These are phyloP conservation scores for Biscogniauxia marginata DNA, from an alignment of 2,329 filamentous ascomycete genomes.

Conservation along the genomic window DNA sequence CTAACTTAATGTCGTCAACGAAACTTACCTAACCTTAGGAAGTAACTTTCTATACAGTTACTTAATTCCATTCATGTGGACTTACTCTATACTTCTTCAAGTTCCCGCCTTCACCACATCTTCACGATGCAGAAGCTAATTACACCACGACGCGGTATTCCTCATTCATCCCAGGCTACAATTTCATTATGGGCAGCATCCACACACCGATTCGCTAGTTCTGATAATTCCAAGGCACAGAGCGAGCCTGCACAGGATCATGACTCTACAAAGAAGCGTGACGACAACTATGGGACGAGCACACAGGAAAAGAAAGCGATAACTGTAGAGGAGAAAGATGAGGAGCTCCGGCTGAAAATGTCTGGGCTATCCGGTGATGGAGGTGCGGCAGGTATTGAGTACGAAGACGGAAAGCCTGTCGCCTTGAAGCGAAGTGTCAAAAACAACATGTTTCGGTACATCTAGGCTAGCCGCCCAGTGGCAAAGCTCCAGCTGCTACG, in stretches of 20 bases:
- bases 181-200: too few relatives aligned
- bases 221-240: not conserved
- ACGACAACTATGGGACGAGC: not conserved
- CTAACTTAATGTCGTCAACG: too few relatives aligned
- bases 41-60: too few relatives aligned
- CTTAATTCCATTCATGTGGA: too few relatives aligned
- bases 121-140: too few relatives aligned
- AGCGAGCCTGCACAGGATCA: too few relatives aligned
- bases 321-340: constrained; percentile 62
- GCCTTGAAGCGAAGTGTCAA: constrained; percentile 72
- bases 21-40: too few relatives aligned
- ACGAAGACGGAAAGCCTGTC: constrained; percentile 70
- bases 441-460: constrained; percentile 40
- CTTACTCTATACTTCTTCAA: too few relatives aligned
- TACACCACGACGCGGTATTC: too few relatives aligned
- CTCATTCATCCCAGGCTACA: too few relatives aligned
- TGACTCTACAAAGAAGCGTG: not conserved
- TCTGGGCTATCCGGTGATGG: constrained; percentile 68
- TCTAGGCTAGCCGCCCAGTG: constrained; percentile 10
- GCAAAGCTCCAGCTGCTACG: too few relatives aligned
- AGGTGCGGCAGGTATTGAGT: constrained; percentile 69
- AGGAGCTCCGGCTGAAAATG: constrained; percentile 64
- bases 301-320: constrained; percentile 38
- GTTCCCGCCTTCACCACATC: too few relatives aligned
- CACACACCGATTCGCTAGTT: constrained; percentile 3